Evolutionary conservation across 345 rosid genomes (phyloP), one percentile per base, ranked within the genome.

Genomic region (Citrus trifoliata): DNA sequence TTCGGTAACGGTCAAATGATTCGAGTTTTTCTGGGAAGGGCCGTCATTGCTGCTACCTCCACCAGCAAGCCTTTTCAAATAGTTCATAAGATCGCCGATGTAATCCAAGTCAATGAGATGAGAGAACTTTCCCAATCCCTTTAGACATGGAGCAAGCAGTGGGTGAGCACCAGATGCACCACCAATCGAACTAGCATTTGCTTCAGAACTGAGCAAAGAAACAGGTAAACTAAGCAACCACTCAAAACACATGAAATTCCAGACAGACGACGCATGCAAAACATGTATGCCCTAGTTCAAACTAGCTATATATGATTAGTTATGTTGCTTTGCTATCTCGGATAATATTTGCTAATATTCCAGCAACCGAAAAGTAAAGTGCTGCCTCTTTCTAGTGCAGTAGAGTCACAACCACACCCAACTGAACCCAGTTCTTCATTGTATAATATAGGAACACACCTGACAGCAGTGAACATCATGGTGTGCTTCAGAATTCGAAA

Each of bases 61-160:
- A 64, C 89, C 81, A 73, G 98, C 98, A 80, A 94, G 97, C 89
- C 70, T 91, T 87, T 93, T 94, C 74, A 95, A 86, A 87, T 86
- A 92, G 81, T 87, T 88, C 96, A 95, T 91, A 46, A 93, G 97
- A 82, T 95, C 98, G 74, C 95, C 93, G 5, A 95, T 86, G 89
- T 89, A 95, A 82, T 91, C 98, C 67, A 95, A 80, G 80, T 95
- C 99, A 69, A 96, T 83, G 22, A 89, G 88, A 75, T 94, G 97
- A 76, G 97, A 90, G 80, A 91, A 96, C 82, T 92, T 94, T 13
- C 91, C 98, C 60, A 96, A 85, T 42, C 99, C 99, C 81, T 86
- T 87, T 83, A 96, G 86, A 83, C 97, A 93, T 75, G 98, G 89
- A 76, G 89, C 87, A 67, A 96, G 94, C 69, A 96, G 87, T 10